Evolutionary conservation across 2,329 filamentous ascomycete genomes (phyloP).

Genomic region (Alternaria gansuensis): DNA sequence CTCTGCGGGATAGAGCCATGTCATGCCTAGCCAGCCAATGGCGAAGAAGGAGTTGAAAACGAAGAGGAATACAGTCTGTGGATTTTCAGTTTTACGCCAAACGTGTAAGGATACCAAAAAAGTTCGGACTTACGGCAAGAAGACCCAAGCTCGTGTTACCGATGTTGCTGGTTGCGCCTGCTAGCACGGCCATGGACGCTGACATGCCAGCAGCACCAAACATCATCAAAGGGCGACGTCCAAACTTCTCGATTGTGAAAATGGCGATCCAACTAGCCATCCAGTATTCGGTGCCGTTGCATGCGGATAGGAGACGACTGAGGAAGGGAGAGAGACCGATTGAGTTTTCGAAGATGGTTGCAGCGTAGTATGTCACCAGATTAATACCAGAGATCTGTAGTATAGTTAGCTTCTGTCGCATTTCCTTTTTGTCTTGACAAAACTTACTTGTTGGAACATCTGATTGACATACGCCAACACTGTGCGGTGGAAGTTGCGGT

Average conservation of each 20-base stretch:
- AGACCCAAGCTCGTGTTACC: constrained; percentile 45
- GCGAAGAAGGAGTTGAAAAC: constrained; percentile 95
- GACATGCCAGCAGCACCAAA: constrained; percentile 52
- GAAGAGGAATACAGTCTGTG: constrained; percentile 78
- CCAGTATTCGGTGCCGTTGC: constrained; percentile 55
- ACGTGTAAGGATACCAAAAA: constrained; percentile 11
- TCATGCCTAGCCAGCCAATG: constrained; percentile 78
- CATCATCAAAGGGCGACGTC: constrained; percentile 51
- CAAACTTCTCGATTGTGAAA: constrained; percentile 53
- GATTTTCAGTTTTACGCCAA: no score
- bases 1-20: constrained; percentile 72
- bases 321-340: constrained; percentile 51
- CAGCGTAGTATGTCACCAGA: constrained; percentile 56
- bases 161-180: constrained; percentile 44
- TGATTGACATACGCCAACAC: constrained; percentile 56
- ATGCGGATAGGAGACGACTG: constrained; percentile 52
- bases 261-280: constrained; percentile 55
- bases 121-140: constrained; percentile 34
- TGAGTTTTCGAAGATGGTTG: constrained; percentile 55
- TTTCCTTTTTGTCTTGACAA: no score
- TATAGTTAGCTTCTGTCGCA: background rate
- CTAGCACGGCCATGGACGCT: constrained; percentile 48
- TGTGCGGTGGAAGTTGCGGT: constrained; percentile 57
- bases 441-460: constrained; percentile 57
- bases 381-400: constrained; percentile 54